Conservation (phyloP, 306 rosid genomes). For the Adenanthera pavonina region DNA sequence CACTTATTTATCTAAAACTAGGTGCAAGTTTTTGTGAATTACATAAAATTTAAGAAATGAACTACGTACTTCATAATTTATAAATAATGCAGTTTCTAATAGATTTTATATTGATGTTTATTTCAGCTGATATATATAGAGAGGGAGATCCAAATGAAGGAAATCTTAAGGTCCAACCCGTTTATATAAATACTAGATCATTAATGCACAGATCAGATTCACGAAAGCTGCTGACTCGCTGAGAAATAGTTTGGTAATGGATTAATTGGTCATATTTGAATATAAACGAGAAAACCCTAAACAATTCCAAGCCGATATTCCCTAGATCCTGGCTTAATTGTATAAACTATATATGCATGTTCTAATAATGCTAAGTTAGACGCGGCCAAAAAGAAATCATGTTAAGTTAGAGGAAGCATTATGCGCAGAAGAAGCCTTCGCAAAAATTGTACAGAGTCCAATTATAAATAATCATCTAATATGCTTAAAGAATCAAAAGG, state of each 20-base stretch:
- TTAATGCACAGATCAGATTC: background rate
- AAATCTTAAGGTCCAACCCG: background rate
- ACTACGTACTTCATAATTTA: too few relatives aligned
- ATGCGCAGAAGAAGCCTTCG: background rate
- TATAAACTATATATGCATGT: slow-evolving; percentile 14
- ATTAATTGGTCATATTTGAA: slow-evolving; percentile 12
- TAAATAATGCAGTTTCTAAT: too few relatives aligned
- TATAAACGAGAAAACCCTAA: slow-evolving; percentile 41
- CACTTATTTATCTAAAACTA: background rate
- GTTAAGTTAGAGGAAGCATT: slow-evolving; percentile 21
- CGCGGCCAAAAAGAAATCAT: too few relatives aligned
- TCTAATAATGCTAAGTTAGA: slow-evolving; percentile 12
- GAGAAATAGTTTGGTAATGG: slow-evolving; percentile 27
- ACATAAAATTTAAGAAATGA: too few relatives aligned
- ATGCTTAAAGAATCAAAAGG: background rate
- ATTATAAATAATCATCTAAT: background rate
- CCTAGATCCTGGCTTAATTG: slow-evolving; percentile 8
- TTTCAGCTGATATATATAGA: background rate
- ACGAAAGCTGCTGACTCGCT: slow-evolving; percentile 1
- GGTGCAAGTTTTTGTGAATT: too few relatives aligned
- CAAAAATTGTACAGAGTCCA: background rate
- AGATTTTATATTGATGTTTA: too few relatives aligned
- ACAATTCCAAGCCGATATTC: slow-evolving; percentile 29
- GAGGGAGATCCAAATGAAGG: background rate
- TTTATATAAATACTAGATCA: slow-evolving; percentile 23